Evolutionary conservation across 768 basidiomycete species (phyloP).

Genomic region (Macrolepiota dolichaula): DNA sequence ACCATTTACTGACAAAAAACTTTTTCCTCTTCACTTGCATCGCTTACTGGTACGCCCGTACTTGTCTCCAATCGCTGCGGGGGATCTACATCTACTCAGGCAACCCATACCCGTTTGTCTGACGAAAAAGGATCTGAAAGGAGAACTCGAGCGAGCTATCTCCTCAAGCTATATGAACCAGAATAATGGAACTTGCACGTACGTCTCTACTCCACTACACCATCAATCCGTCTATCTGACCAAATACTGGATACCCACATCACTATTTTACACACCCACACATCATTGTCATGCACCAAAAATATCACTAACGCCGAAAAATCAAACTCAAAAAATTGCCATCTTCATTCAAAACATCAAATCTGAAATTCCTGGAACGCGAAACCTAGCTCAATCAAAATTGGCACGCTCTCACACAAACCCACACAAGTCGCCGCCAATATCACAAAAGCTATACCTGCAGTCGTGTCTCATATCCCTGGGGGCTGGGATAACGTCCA

Average conservation of each 20-base stretch:
- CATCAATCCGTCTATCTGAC: not conserved
- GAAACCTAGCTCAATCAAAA: constrained; percentile 72
- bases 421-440: constrained; percentile 76
- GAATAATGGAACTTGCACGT: constrained; percentile 92
- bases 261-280: not conserved
- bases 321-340: not conserved
- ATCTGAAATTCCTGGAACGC: no score
- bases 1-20: not conserved
- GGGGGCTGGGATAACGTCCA: constrained; percentile 92
- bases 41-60: not conserved
- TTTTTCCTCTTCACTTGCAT: not conserved
- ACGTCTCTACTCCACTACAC: constrained; percentile 30
- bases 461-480: constrained; percentile 63
- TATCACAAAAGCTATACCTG: constrained; percentile 74
- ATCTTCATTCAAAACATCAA: not conserved
- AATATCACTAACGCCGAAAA: not conserved
- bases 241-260: not conserved
- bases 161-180: constrained; percentile 96
- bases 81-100: constrained; percentile 35
- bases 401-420: constrained; percentile 71
- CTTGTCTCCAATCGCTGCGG: not conserved
- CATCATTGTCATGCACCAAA: not conserved
- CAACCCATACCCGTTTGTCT: constrained; percentile 95
- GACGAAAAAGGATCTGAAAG: constrained; percentile 85
- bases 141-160: constrained; percentile 88